These are phyloP conservation scores for Curvularia sp. DNA, from an alignment of 2,329 filamentous ascomycete species.

Conservation along the genomic window DNA sequence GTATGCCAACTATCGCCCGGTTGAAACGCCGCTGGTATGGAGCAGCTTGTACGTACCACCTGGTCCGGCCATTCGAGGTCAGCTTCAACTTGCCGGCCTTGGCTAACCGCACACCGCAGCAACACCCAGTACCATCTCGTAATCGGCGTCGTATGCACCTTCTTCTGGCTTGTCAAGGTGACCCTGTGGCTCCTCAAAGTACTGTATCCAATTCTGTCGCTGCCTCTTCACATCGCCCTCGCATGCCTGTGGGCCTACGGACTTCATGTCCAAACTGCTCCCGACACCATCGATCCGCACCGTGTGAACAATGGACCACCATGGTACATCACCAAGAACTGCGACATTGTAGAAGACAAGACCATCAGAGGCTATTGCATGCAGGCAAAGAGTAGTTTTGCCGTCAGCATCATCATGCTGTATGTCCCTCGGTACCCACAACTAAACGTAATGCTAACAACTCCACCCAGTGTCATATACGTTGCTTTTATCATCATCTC, in stretches of 20 bases:
- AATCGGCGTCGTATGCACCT: slow-evolving; percentile 76
- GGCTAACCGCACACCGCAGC: slow-evolving; percentile 52
- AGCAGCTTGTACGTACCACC: slow-evolving; percentile 67
- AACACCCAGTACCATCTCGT: slow-evolving; percentile 78
- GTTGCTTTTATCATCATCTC: slow-evolving; percentile 65
- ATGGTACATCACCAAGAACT: slow-evolving; percentile 79
- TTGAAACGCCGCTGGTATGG: slow-evolving; percentile 73
- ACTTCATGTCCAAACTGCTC: slow-evolving; percentile 73
- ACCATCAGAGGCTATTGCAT: slow-evolving; percentile 65
- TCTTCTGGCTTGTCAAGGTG: slow-evolving; percentile 75
- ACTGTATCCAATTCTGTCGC: slow-evolving; percentile 70
- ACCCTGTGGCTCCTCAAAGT: slow-evolving; percentile 73
- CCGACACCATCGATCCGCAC: slow-evolving; percentile 71
- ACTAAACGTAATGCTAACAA: slow-evolving; percentile 9
- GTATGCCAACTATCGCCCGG: slow-evolving; percentile 71
- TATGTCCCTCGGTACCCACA: slow-evolving; percentile 54
- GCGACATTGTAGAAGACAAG: slow-evolving; percentile 64
- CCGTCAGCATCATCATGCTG: slow-evolving; percentile 70
- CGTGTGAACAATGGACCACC: slow-evolving; percentile 68
- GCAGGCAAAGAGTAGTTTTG: slow-evolving; percentile 72
- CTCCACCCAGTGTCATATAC: slow-evolving; percentile 62
- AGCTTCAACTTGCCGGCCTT: background rate
- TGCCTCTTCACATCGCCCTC: slow-evolving; percentile 64
- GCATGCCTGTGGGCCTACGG: slow-evolving; percentile 69
- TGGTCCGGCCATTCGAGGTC: background rate